phyloP scores from a whole-genome alignment of 2,329 filamentous ascomycete species.

The Purpureocillium takamizusanense region DNA sequence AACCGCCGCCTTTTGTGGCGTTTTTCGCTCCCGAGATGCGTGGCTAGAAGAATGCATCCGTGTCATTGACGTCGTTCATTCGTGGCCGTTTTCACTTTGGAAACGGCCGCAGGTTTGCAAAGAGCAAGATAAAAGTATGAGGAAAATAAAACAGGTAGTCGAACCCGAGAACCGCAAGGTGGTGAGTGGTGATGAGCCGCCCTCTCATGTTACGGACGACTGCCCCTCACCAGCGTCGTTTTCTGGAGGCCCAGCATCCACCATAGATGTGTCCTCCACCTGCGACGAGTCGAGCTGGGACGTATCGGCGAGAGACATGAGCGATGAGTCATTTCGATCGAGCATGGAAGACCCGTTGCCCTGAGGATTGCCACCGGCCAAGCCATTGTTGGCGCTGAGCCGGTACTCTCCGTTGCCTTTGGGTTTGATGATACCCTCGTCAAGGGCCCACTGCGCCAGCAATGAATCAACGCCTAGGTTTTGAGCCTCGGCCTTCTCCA shows the following conservation, averaged over 20 bases:
- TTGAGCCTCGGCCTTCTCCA: constrained; percentile 63
- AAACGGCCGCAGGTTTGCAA: too few relatives aligned
- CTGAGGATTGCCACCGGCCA: constrained; percentile 9
- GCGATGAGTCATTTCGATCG: constrained; percentile 18
- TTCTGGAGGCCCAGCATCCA: constrained; percentile 14
- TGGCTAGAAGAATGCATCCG: neutral
- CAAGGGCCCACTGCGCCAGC: constrained; percentile 52
- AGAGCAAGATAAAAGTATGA: neutral
- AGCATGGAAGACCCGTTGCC: constrained; percentile 4
- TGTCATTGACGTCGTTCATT: constrained; percentile 1
- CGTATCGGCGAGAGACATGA: constrained; percentile 8
- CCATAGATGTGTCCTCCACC: constrained; percentile 12
- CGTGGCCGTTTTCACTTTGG: neutral
- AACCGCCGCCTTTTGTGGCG: neutral
- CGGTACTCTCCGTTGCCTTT: constrained; percentile 48
- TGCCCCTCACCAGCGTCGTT: constrained; percentile 13
- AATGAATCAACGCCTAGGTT: constrained; percentile 48
- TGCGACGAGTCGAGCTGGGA: constrained; percentile 10
- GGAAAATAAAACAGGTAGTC: neutral
- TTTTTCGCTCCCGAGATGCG: neutral
- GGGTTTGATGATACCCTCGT: constrained; percentile 53
- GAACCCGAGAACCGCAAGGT: neutral
- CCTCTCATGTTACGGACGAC: neutral
- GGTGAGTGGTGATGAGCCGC: neutral
- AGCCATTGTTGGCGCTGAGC: constrained; percentile 26